phyloP scores from a whole-genome alignment of 139 green algal genomes.

The Zygnema cylindricum region DNA sequence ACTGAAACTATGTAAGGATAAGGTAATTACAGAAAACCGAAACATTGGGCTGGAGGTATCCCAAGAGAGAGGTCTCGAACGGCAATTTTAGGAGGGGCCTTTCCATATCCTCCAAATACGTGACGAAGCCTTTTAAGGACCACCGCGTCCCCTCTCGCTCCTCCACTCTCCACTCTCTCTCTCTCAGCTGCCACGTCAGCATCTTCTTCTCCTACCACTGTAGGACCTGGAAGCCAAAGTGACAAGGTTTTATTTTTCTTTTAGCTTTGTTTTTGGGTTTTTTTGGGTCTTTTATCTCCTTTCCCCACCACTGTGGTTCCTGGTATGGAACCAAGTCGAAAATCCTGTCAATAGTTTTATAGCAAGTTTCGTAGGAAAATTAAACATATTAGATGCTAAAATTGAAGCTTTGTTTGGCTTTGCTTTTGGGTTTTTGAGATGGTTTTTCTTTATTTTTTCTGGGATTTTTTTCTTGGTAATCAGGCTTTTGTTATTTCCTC shows the following conservation, averaged over 20 bases:
- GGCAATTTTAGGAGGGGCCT: conserved; percentile 6
- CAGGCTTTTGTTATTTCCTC: too few relatives aligned
- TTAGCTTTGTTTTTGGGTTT: too few relatives aligned
- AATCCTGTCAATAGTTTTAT: too few relatives aligned
- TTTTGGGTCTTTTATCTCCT: too few relatives aligned
- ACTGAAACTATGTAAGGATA: too few relatives aligned
- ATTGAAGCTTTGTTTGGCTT: background rate
- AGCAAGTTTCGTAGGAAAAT: background rate
- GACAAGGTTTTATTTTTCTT: too few relatives aligned
- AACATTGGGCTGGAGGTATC: conserved; percentile 74
- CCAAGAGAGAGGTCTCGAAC: conserved; percentile 73
- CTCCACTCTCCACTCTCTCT: conserved; percentile 28
- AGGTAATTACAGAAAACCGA: conserved; percentile 50
- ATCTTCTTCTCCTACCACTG: too few relatives aligned
- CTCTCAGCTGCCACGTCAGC: conserved; percentile 58
- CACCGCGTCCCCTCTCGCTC: conserved; percentile 27
- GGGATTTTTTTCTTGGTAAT: background rate
- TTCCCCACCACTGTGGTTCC: too few relatives aligned
- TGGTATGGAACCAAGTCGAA: too few relatives aligned
- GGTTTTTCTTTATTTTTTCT: conserved; percentile 3
- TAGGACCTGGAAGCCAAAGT: too few relatives aligned
- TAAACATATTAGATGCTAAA: background rate
- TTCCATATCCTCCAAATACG: conserved; percentile 23
- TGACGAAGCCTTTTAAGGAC: conserved; percentile 43
- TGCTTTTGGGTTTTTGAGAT: too few relatives aligned